Conservation (phyloP, 208 protist species). For the Porcisia hertigi region DNA sequence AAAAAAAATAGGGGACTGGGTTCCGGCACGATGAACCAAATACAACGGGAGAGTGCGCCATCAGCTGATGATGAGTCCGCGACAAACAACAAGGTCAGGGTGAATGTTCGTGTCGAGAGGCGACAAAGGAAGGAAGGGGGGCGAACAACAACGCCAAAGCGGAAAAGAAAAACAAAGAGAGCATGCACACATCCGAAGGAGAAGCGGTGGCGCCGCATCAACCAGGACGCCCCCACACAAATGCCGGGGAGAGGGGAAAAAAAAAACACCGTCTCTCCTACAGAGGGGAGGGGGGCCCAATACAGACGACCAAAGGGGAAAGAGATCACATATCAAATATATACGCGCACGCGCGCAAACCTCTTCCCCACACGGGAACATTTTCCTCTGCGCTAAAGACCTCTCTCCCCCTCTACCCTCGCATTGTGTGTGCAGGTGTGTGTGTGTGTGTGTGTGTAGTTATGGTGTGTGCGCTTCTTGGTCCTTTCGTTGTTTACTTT, state of each 20-base stretch:
- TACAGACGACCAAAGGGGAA: not conserved
- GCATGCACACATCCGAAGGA: not conserved
- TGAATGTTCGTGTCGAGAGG: not conserved
- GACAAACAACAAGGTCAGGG: not conserved
- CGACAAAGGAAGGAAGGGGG: not conserved
- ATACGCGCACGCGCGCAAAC: too few species aligned
- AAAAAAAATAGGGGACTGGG: too few species aligned
- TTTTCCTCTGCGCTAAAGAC: not conserved
- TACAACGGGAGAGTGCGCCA: too few species aligned
- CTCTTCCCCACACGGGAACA: not conserved
- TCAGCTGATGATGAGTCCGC: too few species aligned
- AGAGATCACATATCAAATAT: not conserved
- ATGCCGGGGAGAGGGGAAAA: too few species aligned
- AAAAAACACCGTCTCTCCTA: not conserved
- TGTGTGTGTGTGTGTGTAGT: not conserved
- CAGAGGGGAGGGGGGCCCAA: not conserved
- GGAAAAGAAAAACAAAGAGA: not conserved
- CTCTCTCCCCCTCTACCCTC: not conserved
- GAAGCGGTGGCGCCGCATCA: not conserved
- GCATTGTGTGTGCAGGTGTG: not conserved
- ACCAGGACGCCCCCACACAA: not conserved
- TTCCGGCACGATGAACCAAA: too few species aligned
- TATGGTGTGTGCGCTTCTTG: not conserved
- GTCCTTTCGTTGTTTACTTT: not conserved
- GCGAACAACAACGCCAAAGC: not conserved